phyloP scores from a whole-genome alignment of 108 stramenopile genomes.

The Mediolabrus comicus region DNA sequence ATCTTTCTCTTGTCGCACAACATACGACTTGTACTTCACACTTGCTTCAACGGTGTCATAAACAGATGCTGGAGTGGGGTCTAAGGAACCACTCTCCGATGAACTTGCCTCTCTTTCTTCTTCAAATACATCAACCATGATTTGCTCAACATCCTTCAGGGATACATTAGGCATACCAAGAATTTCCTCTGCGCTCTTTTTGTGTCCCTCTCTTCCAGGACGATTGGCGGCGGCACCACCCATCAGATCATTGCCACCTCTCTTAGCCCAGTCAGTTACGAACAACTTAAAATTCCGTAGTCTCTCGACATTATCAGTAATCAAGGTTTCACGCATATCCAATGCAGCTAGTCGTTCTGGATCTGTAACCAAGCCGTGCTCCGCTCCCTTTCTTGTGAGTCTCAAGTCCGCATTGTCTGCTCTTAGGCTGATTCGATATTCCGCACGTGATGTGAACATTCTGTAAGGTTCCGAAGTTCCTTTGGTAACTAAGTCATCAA shows the following conservation, averaged over 20 bases:
- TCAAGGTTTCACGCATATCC: constrained; percentile 69
- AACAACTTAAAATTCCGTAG: constrained; percentile 71
- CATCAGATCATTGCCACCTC: constrained; percentile 74
- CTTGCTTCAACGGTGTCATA: constrained; percentile 92
- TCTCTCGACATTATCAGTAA: constrained; percentile 64
- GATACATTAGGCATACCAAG: constrained; percentile 87
- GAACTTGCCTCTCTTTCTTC: constrained; percentile 33
- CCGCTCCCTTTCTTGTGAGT: constrained; percentile 87
- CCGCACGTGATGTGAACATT: constrained; percentile 97
- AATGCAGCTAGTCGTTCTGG: constrained; percentile 81
- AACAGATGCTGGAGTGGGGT: constrained; percentile 62
- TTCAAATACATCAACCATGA: constrained; percentile 58
- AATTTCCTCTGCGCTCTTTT: constrained; percentile 89
- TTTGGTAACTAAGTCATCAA: constrained; percentile 96
- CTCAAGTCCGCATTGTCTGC: constrained; percentile 97
- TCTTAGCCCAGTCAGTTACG: constrained; percentile 78
- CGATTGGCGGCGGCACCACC: constrained; percentile 66
- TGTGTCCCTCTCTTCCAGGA: constrained; percentile 59
- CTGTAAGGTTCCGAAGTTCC: constrained; percentile 96
- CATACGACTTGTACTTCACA: constrained; percentile 89
- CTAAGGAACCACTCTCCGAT: constrained; percentile 9
- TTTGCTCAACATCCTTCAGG: constrained; percentile 72
- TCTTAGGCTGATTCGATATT: constrained; percentile 89
- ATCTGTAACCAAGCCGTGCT: constrained; percentile 87
- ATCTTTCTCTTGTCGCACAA: constrained; percentile 86